Base-by-base conservation (phyloP, 78 protist genomes). In the Paratrimastix pyriformis region DNA sequence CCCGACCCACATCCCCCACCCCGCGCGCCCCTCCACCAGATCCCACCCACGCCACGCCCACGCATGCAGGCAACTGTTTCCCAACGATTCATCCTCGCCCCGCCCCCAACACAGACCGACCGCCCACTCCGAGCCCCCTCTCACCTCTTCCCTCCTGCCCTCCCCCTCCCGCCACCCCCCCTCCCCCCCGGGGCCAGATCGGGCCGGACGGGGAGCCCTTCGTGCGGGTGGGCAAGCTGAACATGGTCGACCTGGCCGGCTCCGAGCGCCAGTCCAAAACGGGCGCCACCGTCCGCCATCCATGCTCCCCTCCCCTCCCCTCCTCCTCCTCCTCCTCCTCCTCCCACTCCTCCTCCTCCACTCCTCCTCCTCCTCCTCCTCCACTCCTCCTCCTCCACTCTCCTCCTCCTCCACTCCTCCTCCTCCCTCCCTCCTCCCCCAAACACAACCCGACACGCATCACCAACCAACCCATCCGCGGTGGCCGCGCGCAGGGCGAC, bases 181-280 rank as follows among this genome's bases (percentile, higher is more conserved):
- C n/a, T n/a, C n/a, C n/a, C n/a, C n/a, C n/a, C n/a, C n/a, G n/a
- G n/a, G n/a, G n/a, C n/a, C n/a, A n/a, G 21, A 62, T 62, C 42
- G 37, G 26, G 11, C 68, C 68, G 11, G 21, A 62, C 21, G 68
- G 68, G 18, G 21, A 62, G 68, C 68, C 68, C 45, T 26, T 62
- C 37, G 68, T 62, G 39, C 15, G 21, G 21, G 21, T 21, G 21
- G 74, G 74, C 11, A 70, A 44, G 15, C 15, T 70, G 40, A 33
- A 15, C 21, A 15, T 70, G 13, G 74, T 70, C 39, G 74, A 70
- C 21, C 74, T 70, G 24, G 82, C 82, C 24, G 82, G 82, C 37
- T 71, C 77, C 0, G 82, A 78, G 37, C 9, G 76, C 21, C 77
- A 74, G 24, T 11, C 24, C 29, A 70, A 70, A 48, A 52, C 74